Evolutionary conservation across 225 moss, liverwort and hornwort genomes (phyloP).

Genomic region (Marchantia polymorpha): DNA sequence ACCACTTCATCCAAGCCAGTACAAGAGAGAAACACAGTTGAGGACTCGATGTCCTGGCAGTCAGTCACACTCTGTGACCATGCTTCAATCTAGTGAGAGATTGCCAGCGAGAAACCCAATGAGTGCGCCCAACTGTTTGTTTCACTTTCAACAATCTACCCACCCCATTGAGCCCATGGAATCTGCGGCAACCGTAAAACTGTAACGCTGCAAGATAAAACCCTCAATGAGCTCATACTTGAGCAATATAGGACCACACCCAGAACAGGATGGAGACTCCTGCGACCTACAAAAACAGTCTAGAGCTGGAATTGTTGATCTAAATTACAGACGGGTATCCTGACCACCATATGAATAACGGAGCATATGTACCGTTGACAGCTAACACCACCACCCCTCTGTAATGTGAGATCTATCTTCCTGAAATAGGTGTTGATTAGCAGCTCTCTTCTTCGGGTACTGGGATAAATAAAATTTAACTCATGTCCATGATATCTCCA

Average conservation of each 20-base stretch:
- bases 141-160: constrained; percentile 13
- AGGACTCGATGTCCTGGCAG: constrained; percentile 19
- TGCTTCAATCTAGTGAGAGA: constrained; percentile 1
- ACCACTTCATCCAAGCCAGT: constrained; percentile 7
- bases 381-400: constrained; percentile 7
- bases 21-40: neutral
- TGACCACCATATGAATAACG: neutral
- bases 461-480: constrained; percentile 12
- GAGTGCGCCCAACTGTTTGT: constrained; percentile 8
- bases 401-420: neutral
- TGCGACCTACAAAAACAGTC: neutral
- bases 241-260: neutral
- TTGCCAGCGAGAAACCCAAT: neutral
- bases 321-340: constrained; percentile 20
- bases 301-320: constrained; percentile 8
- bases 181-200: neutral
- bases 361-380: constrained; percentile 15
- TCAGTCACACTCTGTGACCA: neutral
- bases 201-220: neutral
- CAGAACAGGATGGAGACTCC: neutral
- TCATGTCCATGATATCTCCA: constrained; percentile 96
- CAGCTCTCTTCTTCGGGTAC: neutral
- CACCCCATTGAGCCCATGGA: constrained; percentile 11
- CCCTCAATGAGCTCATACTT: neutral
- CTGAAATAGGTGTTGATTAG: constrained; percentile 8